Base-by-base conservation (phyloP, 768 basidiomycete species). In the Naganishia antarctica region DNA sequence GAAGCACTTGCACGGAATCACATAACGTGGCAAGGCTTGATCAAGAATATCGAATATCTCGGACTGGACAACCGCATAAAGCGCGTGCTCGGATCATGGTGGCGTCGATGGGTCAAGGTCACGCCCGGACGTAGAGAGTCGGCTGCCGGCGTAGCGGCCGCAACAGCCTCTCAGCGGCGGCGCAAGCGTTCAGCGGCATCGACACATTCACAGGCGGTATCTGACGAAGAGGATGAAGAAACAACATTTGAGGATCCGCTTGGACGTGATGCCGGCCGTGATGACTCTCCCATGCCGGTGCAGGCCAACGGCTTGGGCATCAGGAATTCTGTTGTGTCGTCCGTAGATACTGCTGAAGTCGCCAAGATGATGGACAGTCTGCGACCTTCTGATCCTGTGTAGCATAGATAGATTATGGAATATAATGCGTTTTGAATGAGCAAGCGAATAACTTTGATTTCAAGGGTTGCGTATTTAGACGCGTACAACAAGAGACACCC, bases 1-100 rank as follows among this genome's bases (percentile, higher is more conserved):
- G 81, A 84, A 25, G 85, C 83, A 44, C 83, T 94, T 13, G 82
- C 84, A 66, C 78, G 80, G 21, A 85, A 86, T 21, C 75, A 81
- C 58, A 81, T 90, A 47, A 83, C 84, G 49, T 93, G 90, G 91
- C 88, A 91, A 70, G 89, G 89, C 29, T 80, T 93, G 66, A 89
- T 89, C 21, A 85, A 87, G 65, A 94, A 92, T 75, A 90, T 87
- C 73, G 90, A 93, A 73, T 93, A 90, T 72, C 85, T 94, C 51
- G 87, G 85, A 21, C 82, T 93, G 66, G 81, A 84, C 59, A 79
- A 84, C 18, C 86, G 88, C 46, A 84, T 92, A 76, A 91, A 89
- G 74, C 77, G 85, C 16, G 88, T 88, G 72, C 80, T 91, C 50
- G 85, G 86, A 0, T 81, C 80, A 63, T 92, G 88, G 87, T 90